Base-by-base conservation (phyloP, 2,329 filamentous ascomycete species). In the Talaromyces amestolkiae region DNA sequence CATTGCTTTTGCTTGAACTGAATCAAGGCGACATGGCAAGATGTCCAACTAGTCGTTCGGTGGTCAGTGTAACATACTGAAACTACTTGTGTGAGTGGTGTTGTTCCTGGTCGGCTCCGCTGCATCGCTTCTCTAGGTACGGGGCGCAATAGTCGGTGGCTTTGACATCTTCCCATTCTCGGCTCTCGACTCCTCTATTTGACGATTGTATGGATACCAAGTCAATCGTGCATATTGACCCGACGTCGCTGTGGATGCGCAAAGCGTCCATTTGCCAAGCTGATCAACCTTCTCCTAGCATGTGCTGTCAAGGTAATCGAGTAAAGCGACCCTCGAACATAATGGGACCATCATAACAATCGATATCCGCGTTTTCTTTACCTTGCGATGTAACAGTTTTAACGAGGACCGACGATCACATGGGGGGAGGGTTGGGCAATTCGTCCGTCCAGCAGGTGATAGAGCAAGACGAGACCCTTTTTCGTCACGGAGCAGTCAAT, bases 151-250 rank as follows among this genome's bases (percentile, higher is more conserved):
- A 13, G 31, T 37, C n/a, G n/a, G 33, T 15, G 10, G 5, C 6
- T 56, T 35, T 15, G 33, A 15, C n/a, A 24, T 3, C 33, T 39
- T 22, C 10, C 37, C 53, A 24, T 15, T 56, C n/a, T 37, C 33
- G 11, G 33, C 10, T 54, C 31, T 11, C 19, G n/a, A 6, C 17
- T 22, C 10, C 9, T 54, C 31, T 15, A 53, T 33, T n/a, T 33
- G 17, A 35, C 9, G 51, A 31, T n/a, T 31, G 51, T 37, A 15
- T 24, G n/a, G 27, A 6, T 24, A 15, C 53, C 6, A 37, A 56
- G 33, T 13, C 19, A 56, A 22, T 24, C 53, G 56, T 59, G 56
- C 56, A 59, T 59, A 31, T 31, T 31, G 56, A 31, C 24, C 56
- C 10, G 3, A 43, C 37, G 37, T 59, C 39, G 27, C 37, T 43